These are phyloP conservation scores for Xylariaceae sp. DNA, from an alignment of 2,329 filamentous ascomycete genomes.

Conservation along the genomic window DNA sequence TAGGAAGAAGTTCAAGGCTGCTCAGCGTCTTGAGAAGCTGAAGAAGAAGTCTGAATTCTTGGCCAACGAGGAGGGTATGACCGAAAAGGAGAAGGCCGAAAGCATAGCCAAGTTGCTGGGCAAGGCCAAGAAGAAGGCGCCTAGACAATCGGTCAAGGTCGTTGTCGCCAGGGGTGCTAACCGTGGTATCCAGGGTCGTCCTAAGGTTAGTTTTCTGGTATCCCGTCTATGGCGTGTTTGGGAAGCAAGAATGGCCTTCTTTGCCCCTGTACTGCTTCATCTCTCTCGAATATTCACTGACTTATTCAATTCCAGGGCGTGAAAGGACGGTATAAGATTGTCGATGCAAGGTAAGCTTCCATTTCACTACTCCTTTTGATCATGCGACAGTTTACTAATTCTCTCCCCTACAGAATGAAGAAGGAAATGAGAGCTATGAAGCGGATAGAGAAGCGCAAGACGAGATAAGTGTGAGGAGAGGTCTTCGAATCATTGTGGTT, in stretches of 20 bases:
- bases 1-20: constrained; percentile 93
- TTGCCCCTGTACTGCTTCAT: background rate
- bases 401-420: constrained; percentile 19
- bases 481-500: background rate
- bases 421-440: constrained; percentile 27
- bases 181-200: constrained; percentile 77
- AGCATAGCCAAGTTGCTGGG: constrained; percentile 77
- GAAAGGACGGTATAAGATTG: constrained; percentile 22
- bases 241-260: background rate
- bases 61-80: constrained; percentile 83
- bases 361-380: background rate
- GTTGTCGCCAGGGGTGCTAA: constrained; percentile 85
- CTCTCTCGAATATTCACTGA: background rate
- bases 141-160: constrained; percentile 71
- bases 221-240: background rate
- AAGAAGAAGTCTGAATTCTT: constrained; percentile 95
- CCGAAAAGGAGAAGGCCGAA: constrained; percentile 90
- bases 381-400: constrained; percentile 1
- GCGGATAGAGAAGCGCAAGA: constrained; percentile 24
- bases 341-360: constrained; percentile 18
- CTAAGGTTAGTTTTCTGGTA: constrained; percentile 47
- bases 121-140: constrained; percentile 78
- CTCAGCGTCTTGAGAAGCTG: constrained; percentile 84
- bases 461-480: background rate
- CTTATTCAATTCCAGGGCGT: constrained; percentile 10